Percentiles rank a stretch among this genome's conserved stretches.
phyloP scores from a whole-genome alignment of 352 stramenopile genomes.

The Globisporangium lucens region DNA sequence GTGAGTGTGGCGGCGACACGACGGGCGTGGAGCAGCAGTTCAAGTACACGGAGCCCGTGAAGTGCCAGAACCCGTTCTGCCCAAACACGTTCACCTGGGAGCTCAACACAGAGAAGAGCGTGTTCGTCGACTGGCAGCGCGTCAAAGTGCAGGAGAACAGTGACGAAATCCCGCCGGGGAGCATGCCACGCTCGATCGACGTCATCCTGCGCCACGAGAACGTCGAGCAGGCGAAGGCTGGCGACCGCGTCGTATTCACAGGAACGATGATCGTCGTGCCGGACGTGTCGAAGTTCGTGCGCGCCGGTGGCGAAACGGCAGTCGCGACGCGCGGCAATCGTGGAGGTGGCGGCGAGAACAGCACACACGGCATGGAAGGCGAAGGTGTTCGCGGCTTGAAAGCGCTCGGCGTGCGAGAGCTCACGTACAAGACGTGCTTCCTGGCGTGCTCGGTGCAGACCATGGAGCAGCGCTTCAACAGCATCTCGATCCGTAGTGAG shows the following conservation, averaged over 20 bases:
- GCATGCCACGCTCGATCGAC: conserved; percentile 96
- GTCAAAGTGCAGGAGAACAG: conserved; percentile 99
- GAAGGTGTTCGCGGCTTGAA: conserved; percentile 95
- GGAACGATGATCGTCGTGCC: conserved; percentile 95
- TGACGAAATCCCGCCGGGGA: conserved; percentile 97
- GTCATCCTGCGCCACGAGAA: conserved; percentile 98
- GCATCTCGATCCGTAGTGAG: conserved; percentile 82
- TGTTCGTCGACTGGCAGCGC: conserved; percentile 99
- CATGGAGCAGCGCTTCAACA: conserved; percentile 86
- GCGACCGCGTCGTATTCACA: conserved; percentile 94
- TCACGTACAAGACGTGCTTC: conserved; percentile 99
- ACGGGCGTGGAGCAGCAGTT: conserved; percentile 97
- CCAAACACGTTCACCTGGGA: conserved; percentile 86
- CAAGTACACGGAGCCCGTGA: conserved; percentile 94
- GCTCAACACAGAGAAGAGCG: conserved; percentile 87
- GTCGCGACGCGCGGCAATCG: conserved; percentile 43
- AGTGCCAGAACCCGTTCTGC: conserved; percentile 97
- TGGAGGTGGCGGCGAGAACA: conserved; percentile 53
- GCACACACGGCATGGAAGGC: conserved; percentile 75
- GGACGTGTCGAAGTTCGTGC: conserved; percentile 91
- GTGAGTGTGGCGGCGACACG: conserved; percentile 91
- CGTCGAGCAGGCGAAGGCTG: conserved; percentile 96
- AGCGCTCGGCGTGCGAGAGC: conserved; percentile 93
- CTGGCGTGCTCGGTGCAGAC: conserved; percentile 93
- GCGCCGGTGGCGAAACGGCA: conserved; percentile 62